These are phyloP conservation scores for Aspergillus costaricaensis DNA, from an alignment of 2,329 filamentous ascomycete species.

Conservation along the genomic window DNA sequence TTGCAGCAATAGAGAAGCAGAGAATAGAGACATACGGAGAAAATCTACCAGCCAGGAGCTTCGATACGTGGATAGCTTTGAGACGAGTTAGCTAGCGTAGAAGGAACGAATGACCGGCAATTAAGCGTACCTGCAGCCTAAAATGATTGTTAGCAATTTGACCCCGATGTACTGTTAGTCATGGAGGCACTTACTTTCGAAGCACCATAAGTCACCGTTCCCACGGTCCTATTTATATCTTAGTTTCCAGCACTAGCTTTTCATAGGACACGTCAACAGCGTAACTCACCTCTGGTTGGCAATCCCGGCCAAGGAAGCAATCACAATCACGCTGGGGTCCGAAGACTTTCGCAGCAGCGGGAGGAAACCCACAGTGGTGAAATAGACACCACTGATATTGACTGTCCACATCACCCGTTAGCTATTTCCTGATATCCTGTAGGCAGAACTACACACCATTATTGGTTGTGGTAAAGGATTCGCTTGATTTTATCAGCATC, in stretches of 20 bases:
- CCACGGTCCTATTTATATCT: neutral
- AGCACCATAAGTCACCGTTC: neutral
- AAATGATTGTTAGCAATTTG: neutral
- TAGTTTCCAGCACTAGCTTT: neutral
- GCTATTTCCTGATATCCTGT: accelerated
- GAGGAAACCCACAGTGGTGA: neutral
- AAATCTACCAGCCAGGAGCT: neutral
- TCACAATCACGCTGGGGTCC: neutral
- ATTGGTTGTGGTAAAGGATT: neutral
- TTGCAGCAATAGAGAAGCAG: too few relatives aligned
- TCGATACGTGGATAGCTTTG: neutral
- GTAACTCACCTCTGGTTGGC: neutral
- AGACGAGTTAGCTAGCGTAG: neutral
- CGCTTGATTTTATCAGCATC: neutral
- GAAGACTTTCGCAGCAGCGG: neutral
- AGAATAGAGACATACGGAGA: neutral
- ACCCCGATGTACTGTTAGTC: too few relatives aligned
- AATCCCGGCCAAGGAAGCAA: neutral
- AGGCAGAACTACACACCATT: neutral
- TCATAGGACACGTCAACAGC: too few relatives aligned
- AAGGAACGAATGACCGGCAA: too few relatives aligned
- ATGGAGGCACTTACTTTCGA: neutral
- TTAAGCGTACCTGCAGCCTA: neutral
- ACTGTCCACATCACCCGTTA: neutral
- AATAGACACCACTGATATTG: neutral